Conservation (phyloP, 176 grass and related monocot genomes). For the Canna indica region DNA sequence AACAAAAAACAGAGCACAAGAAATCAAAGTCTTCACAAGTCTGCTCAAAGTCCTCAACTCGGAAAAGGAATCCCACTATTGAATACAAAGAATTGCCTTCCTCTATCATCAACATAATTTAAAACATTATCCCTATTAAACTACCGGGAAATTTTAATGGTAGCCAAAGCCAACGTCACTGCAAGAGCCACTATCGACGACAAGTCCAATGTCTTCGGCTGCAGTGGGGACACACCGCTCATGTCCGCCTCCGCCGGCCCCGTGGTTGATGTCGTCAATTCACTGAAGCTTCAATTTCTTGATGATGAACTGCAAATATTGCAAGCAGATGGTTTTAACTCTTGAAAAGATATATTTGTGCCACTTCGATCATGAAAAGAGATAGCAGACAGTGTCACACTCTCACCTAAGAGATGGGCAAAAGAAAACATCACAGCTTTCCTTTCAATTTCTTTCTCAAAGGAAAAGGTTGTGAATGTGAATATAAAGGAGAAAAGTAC, state of each 20-base stretch:
- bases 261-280: constrained; percentile 1
- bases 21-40: no score
- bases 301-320: constrained; percentile 18
- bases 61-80: no score
- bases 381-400: no score
- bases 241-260: constrained; percentile 12
- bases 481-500: background rate
- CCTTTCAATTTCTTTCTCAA: background rate
- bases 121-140: background rate
- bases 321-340: background rate
- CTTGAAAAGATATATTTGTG: no score
- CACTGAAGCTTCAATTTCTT: constrained; percentile 27
- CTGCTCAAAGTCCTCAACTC: no score
- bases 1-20: no score
- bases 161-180: constrained; percentile 10
- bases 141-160: background rate
- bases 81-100: no score
- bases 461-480: background rate
- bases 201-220: constrained; percentile 4
- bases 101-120: no score
- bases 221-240: constrained; percentile 12
- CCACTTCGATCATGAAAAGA: no score
- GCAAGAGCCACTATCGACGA: background rate
- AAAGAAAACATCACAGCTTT: background rate
- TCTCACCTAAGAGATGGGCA: no score